Percentiles rank a stretch among this genome's conserved stretches.
Conservation (phyloP, 345 rosid species). For the Pugionium dolabratum region DNA sequence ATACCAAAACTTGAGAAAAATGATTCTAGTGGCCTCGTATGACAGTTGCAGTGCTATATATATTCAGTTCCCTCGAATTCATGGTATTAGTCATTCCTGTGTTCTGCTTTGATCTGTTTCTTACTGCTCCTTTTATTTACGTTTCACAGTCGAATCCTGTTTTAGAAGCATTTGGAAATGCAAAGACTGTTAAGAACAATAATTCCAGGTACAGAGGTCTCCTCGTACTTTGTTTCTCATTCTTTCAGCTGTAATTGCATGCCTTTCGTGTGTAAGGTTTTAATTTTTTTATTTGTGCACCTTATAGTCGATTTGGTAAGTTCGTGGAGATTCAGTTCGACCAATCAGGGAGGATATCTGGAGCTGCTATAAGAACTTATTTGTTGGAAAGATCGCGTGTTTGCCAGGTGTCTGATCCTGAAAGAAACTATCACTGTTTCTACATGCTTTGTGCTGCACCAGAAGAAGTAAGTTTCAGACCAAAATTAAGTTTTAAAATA, state of each 20-base stretch:
- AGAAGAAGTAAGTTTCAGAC: slow-evolving; percentile 58
- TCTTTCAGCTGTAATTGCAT: background rate
- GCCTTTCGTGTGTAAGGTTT: slow-evolving; percentile 7
- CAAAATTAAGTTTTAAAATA: background rate
- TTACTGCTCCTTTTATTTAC: slow-evolving; percentile 19
- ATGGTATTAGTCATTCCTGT: background rate
- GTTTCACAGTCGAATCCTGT: slow-evolving; percentile 94
- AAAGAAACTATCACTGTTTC: slow-evolving; percentile 99
- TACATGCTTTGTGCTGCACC: slow-evolving; percentile 99
- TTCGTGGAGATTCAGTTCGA: slow-evolving; percentile 99
- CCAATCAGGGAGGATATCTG: slow-evolving; percentile 80
- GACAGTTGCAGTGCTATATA: background rate
- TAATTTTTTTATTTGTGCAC: slow-evolving; percentile 11
- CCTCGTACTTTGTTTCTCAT: slow-evolving; percentile 11
- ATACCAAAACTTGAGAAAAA: slow-evolving; percentile 2
- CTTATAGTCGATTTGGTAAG: slow-evolving; percentile 94
- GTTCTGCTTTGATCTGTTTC: slow-evolving; percentile 15
- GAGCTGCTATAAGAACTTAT: slow-evolving; percentile 98
- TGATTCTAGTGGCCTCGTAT: slow-evolving; percentile 12
- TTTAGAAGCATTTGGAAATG: slow-evolving; percentile 98
- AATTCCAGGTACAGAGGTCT: slow-evolving; percentile 74
- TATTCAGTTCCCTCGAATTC: background rate
- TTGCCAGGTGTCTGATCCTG: slow-evolving; percentile 97
- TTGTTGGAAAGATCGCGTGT: slow-evolving; percentile 98
- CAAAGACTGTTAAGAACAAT: slow-evolving; percentile 96